phyloP scores from a whole-genome alignment of 371 early-diverging fungal species.

The Globomyces sp. region DNA sequence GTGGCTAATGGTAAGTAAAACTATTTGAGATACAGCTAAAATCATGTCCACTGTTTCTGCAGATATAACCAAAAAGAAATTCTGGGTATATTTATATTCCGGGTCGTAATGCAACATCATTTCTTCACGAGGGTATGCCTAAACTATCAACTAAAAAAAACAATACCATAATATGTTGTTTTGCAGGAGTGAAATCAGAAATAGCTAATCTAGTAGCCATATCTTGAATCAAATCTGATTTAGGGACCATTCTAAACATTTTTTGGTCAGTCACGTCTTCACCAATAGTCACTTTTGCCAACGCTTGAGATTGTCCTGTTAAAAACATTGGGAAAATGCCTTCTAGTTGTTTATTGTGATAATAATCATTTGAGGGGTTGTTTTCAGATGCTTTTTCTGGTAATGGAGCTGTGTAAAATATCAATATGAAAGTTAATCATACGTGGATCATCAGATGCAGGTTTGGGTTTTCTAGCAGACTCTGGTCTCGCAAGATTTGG shows the following conservation, averaged over 20 bases:
- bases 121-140: slow-evolving; percentile 52
- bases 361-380: neutral
- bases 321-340: slow-evolving; percentile 54
- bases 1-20: slow-evolving; percentile 21
- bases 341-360: slow-evolving; percentile 18
- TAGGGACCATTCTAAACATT: slow-evolving; percentile 50
- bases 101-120: slow-evolving; percentile 49
- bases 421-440: slow-evolving; percentile 1
- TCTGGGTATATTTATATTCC: slow-evolving; percentile 53
- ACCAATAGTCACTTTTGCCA: slow-evolving; percentile 48
- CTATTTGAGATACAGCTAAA: slow-evolving; percentile 28
- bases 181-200: slow-evolving; percentile 53
- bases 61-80: slow-evolving; percentile 46
- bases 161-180: slow-evolving; percentile 41
- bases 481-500: neutral
- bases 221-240: slow-evolving; percentile 51
- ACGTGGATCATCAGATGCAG: neutral
- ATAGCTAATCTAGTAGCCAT: slow-evolving; percentile 48
- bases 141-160: neutral
- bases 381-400: neutral
- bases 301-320: slow-evolving; percentile 47
- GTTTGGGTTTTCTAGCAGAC: neutral
- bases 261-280: slow-evolving; percentile 49
- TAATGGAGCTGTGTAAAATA: neutral
- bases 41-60: slow-evolving; percentile 41